A percentile compares a stretch with the other conserved stretches of the same genome.
These are phyloP conservation scores for Ganoderma leucocontextum DNA, from an alignment of 1,284 basidiomycete genomes.

Conservation along the genomic window DNA sequence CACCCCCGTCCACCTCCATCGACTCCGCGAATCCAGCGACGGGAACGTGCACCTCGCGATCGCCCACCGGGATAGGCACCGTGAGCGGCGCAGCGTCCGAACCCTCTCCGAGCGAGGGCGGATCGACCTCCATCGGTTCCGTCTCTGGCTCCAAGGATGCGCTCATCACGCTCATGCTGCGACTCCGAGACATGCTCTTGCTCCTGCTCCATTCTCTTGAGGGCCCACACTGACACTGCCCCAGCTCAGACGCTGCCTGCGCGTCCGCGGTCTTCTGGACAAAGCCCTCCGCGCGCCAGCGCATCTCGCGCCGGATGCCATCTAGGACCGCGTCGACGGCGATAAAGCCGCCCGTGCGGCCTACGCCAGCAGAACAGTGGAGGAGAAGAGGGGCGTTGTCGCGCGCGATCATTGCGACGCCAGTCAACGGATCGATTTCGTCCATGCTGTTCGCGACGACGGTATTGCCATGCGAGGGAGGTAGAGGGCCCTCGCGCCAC, in stretches of 20 bases:
- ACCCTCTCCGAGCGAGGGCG: slow-evolving; percentile 21
- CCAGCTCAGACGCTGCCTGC: slow-evolving; percentile 23
- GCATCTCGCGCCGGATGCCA: slow-evolving; percentile 72
- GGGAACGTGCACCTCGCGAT: slow-evolving; percentile 39
- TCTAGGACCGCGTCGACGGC: slow-evolving; percentile 89
- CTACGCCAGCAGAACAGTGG: slow-evolving; percentile 92
- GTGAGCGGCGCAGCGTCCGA: slow-evolving; percentile 36
- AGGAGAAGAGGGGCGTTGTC: slow-evolving; percentile 66
- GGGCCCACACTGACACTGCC: slow-evolving; percentile 25
- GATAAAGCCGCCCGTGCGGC: slow-evolving; percentile 92
- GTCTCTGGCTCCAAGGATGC: slow-evolving; percentile 25
- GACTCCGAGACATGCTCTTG: slow-evolving; percentile 27
- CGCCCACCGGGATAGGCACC: slow-evolving; percentile 48
- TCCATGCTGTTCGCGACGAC: slow-evolving; percentile 25
- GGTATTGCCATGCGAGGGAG: slow-evolving; percentile 18
- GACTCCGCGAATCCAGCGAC: slow-evolving; percentile 37
- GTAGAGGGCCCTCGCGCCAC: slow-evolving; percentile 44
- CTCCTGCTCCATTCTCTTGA: slow-evolving; percentile 15
- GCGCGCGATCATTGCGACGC: slow-evolving; percentile 57
- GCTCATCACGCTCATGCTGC: slow-evolving; percentile 32
- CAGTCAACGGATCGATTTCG: slow-evolving; percentile 56
- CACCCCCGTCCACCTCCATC: slow-evolving; percentile 43
- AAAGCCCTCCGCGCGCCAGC: slow-evolving; percentile 41
- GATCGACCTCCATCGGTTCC: slow-evolving; percentile 44
- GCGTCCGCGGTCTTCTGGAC: slow-evolving; percentile 29